Percentiles rank a stretch among this genome's conserved stretches.
These are phyloP conservation scores for Trichomonas vaginalis DNA, from an alignment of 208 protist species.

Conservation along the genomic window DNA sequence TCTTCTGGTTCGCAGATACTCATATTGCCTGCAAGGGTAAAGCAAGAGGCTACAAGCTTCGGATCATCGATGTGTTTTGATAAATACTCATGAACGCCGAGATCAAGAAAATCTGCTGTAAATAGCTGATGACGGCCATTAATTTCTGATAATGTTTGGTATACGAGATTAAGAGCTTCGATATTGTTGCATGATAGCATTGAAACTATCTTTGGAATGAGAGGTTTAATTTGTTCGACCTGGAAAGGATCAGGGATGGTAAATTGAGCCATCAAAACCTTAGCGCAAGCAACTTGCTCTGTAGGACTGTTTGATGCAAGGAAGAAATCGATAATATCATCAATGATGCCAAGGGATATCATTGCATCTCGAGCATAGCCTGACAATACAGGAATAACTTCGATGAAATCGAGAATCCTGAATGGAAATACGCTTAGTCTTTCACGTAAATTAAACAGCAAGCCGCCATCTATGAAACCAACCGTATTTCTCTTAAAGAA, in stretches of 20 bases:
- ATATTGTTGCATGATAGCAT: background rate
- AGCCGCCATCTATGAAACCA: background rate
- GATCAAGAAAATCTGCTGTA: background rate
- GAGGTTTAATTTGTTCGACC: background rate
- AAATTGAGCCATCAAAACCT: background rate
- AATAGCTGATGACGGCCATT: background rate
- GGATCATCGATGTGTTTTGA: background rate
- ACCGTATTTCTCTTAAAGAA: background rate
- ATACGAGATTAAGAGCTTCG: background rate
- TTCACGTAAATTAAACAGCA: background rate
- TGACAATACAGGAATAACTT: background rate
- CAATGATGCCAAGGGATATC: background rate
- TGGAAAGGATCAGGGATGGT: background rate
- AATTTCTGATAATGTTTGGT: background rate
- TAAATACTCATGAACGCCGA: background rate
- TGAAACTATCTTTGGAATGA: background rate
- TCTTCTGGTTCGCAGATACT: background rate
- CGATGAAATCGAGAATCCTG: background rate
- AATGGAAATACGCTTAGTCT: background rate
- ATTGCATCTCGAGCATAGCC: background rate
- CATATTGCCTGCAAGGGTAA: background rate
- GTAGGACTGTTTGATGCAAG: background rate
- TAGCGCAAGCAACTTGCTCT: background rate
- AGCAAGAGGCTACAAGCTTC: background rate
- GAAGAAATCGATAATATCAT: background rate